Conservation (phyloP, 2,329 filamentous ascomycete species). For the Colletotrichum zoysiae region DNA sequence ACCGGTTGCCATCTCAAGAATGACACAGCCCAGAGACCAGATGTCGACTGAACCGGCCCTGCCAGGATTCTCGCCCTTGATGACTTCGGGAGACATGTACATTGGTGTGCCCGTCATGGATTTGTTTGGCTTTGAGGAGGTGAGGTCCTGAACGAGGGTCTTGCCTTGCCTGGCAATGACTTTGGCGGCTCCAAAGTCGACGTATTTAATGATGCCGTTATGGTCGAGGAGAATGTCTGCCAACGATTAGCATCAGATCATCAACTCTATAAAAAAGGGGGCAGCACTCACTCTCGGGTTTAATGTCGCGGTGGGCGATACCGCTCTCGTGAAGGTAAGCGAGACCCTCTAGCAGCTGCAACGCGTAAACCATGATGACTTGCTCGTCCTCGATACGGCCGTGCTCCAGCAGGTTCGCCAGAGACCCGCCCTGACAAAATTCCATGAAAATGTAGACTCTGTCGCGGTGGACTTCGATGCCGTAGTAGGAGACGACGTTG, state of each 20-base stretch:
- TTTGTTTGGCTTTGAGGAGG: constrained; percentile 77
- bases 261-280: background rate
- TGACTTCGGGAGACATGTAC: constrained; percentile 99
- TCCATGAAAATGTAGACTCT: constrained; percentile 99
- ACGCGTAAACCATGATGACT: constrained; percentile 94
- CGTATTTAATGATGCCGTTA: constrained; percentile 98
- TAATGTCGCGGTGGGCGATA: constrained; percentile 97
- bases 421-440: constrained; percentile 94
- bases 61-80: constrained; percentile 86
- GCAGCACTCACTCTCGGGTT: constrained; percentile 85
- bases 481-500: constrained; percentile 97
- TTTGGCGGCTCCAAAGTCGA: constrained; percentile 98
- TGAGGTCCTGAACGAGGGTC: constrained; percentile 78
- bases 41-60: constrained; percentile 91
- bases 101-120: constrained; percentile 98
- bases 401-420: constrained; percentile 91
- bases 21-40: constrained; percentile 96
- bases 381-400: constrained; percentile 98
- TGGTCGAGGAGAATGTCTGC: constrained; percentile 94
- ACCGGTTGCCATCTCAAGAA: constrained; percentile 97
- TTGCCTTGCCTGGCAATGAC: constrained; percentile 94
- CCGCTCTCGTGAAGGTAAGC: constrained; percentile 92
- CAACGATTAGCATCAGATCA: constrained; percentile 41
- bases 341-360: constrained; percentile 93
- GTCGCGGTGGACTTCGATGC: constrained; percentile 97